Base-by-base conservation (phyloP, 345 rosid species). In the Leavenworthia alabamica region DNA sequence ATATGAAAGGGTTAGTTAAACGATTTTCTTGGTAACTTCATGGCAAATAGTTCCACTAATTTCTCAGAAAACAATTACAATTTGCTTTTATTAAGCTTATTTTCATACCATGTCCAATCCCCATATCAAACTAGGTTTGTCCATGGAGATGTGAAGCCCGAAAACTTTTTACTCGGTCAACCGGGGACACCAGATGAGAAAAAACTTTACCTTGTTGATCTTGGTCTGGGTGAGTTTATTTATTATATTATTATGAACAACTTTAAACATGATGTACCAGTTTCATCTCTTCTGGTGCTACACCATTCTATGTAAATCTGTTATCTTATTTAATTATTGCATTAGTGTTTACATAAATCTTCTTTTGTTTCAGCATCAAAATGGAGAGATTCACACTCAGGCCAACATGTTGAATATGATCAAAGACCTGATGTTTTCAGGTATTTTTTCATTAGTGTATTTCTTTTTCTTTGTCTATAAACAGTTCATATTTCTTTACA, bases 391-490 rank as follows among this genome's bases (percentile, higher is more conserved):
- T 44, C 78, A 7, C 74, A 84, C 65, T 78, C 90, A 13, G 94
- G 96, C 43, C 83, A 48, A 13, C 99, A 93, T 76, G 91, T 93
- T 62, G 96, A 85, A 16, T 93, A 93, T 74, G 97, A 93, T 72
- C 99, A 93, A 77, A 80, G 88, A 70, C 99, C 99, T 52, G 99
- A 93, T 71, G 89, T 93, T 48, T 93, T 93, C 77, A 86, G 99
- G 99, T 86, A 59, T 28, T 8, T 28, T 8, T 37, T 35, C 22
- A 23, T 20, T 58, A 46, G 35, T 41, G 20, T 22, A 43, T 24
- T 29, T 8, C 8, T 42, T n/a, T 2, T 23, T 44, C 29, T 57
- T 20, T 49, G 0, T 45, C 10, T 54, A 3, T 11, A 37, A 7
- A 7, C n/a, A 6, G 23, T 32, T 64, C 32, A 20, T 29, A 13